phyloP scores from a whole-genome alignment of 169 alveolate genomes.

The Pseudocohnilembus persalinus region DNA sequence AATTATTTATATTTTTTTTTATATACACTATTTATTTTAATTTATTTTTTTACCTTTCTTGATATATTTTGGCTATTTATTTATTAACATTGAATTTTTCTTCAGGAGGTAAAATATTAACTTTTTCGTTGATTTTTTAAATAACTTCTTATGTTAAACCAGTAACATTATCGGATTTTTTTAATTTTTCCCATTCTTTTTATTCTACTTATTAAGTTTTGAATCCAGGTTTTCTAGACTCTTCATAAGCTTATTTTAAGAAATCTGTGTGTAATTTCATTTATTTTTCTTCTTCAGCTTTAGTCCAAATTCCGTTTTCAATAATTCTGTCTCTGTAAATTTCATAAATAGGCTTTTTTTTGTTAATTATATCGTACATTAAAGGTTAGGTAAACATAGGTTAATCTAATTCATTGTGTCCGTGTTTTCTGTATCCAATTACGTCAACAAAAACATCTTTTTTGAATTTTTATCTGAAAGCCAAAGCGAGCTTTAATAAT shows the following conservation, averaged over 20 bases:
- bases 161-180: neutral
- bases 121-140: neutral
- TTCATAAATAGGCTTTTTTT: constrained; percentile 78
- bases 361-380: constrained; percentile 87
- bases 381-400: constrained; percentile 95
- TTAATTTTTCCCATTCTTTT: neutral
- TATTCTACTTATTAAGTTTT: neutral
- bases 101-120: neutral
- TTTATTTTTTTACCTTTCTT: neutral
- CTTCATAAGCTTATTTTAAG: constrained; percentile 78
- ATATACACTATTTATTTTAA: too few relatives aligned
- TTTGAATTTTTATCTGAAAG: constrained; percentile 87
- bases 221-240: constrained; percentile 55
- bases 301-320: constrained; percentile 74
- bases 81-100: neutral
- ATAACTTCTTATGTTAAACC: neutral
- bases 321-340: constrained; percentile 79
- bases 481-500: constrained; percentile 78
- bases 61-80: too few relatives aligned
- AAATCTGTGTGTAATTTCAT: constrained; percentile 62
- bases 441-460: constrained; percentile 91
- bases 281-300: constrained; percentile 71
- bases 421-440: constrained; percentile 89
- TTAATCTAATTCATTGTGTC: constrained; percentile 96
- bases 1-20: too few relatives aligned